A percentile compares a stretch with the other conserved stretches of the same genome.
Evolutionary conservation across 2,329 filamentous ascomycete genomes (phyloP).

Genomic region (Furcasterigmium sp.): DNA sequence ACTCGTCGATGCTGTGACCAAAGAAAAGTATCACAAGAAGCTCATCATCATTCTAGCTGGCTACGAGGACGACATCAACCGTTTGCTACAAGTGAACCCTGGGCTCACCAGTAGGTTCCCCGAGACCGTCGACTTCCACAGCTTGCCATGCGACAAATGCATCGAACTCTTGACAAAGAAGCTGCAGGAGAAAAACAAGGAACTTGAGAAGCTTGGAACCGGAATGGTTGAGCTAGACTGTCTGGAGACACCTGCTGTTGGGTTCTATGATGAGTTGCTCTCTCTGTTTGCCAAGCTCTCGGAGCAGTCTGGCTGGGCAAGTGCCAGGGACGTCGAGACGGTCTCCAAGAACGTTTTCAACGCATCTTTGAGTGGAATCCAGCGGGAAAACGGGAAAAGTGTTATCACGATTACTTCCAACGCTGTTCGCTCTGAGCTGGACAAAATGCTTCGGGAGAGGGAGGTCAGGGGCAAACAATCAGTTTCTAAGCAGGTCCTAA

Average conservation of each 20-base stretch:
- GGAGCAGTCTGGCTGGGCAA: conserved; percentile 50
- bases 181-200: conserved; percentile 20
- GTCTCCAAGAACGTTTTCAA: conserved; percentile 46
- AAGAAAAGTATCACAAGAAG: conserved; percentile 52
- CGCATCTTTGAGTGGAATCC: conserved; percentile 21
- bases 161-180: conserved; percentile 32
- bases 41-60: conserved; percentile 65
- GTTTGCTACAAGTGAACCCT: conserved; percentile 53
- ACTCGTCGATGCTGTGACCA: conserved; percentile 44
- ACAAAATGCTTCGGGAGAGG: conserved; percentile 16
- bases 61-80: conserved; percentile 62
- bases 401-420: conserved; percentile 14
- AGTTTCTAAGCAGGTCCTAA: neutral
- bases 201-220: conserved; percentile 7
- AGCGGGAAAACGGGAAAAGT: neutral
- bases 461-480: neutral
- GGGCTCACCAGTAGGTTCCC: conserved; percentile 63
- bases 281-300: conserved; percentile 34
- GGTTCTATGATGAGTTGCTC: conserved; percentile 17
- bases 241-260: conserved; percentile 10
- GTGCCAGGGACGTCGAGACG: conserved; percentile 55
- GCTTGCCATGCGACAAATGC: conserved; percentile 37
- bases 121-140: conserved; percentile 51
- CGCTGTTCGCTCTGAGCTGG: conserved; percentile 11
- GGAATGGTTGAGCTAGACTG: conserved; percentile 16